A percentile compares a stretch with the other conserved stretches of the same genome.
phyloP scores from a whole-genome alignment of 306 rosid genomes.

The Vigna reflexopilosa region DNA sequence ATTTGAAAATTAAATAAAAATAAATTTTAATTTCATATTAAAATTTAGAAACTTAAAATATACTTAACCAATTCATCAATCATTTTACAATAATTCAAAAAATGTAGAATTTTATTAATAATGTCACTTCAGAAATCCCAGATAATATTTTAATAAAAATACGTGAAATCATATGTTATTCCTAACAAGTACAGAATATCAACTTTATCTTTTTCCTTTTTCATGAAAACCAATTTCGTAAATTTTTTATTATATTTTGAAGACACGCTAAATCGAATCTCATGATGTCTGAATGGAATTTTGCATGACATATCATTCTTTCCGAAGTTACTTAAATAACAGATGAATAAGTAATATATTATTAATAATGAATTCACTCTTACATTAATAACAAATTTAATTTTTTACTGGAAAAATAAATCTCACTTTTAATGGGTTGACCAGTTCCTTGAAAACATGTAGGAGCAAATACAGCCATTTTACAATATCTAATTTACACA shows the following conservation, averaged over 20 bases:
- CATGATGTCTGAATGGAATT: not conserved
- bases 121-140: not conserved
- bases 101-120: not conserved
- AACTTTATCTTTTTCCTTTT: not conserved
- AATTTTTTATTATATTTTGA: not conserved
- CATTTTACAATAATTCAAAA: no score
- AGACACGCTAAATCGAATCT: not conserved
- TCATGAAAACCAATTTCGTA: not conserved
- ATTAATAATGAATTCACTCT: not conserved
- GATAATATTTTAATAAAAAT: not conserved
- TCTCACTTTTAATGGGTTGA: no score
- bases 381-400: not conserved
- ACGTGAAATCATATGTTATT: not conserved
- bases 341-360: not conserved
- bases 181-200: not conserved
- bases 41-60: no score
- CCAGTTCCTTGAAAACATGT: not conserved
- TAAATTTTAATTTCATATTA: no score
- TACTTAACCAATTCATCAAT: no score
- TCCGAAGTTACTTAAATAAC: not conserved
- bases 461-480: no score
- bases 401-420: not conserved
- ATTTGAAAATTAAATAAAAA: no score
- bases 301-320: not conserved
- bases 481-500: no score